Percentiles rank a stretch among this genome's conserved stretches.
Evolutionary conservation across 2,329 filamentous ascomycete genomes (phyloP).

Genomic region (Didymosphaeria variabile): DNA sequence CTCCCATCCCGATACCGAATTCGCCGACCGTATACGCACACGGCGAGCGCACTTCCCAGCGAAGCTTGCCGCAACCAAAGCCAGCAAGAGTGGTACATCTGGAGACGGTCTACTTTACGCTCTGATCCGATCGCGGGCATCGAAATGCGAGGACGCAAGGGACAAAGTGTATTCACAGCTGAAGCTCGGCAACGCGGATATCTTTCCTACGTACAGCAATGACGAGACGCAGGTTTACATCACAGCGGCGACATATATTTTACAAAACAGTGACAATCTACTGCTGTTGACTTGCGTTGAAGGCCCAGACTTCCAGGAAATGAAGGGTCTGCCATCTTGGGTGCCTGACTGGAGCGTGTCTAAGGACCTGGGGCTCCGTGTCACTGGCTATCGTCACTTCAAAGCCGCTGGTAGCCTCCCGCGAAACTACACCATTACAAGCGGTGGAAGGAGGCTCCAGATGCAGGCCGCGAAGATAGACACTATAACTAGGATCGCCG

Average conservation of each 20-base stretch:
- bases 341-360: slow-evolving; percentile 30
- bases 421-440: background rate
- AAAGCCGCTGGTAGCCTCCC: slow-evolving; percentile 13
- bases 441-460: slow-evolving; percentile 6
- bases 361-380: slow-evolving; percentile 19
- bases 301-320: slow-evolving; percentile 24
- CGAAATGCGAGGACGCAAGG: slow-evolving; percentile 22
- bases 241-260: slow-evolving; percentile 25
- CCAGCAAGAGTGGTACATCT: slow-evolving; percentile 11
- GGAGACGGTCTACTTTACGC: slow-evolving; percentile 25
- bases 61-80: slow-evolving; percentile 19
- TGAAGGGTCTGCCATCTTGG: slow-evolving; percentile 27
- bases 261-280: slow-evolving; percentile 23
- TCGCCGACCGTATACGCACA: background rate
- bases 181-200: slow-evolving; percentile 19
- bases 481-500: slow-evolving; percentile 14
- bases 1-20: background rate
- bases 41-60: slow-evolving; percentile 17
- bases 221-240: slow-evolving; percentile 22
- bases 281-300: slow-evolving; percentile 27
- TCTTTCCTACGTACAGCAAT: slow-evolving; percentile 22
- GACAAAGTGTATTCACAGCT: slow-evolving; percentile 33
- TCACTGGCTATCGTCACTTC: slow-evolving; percentile 26
- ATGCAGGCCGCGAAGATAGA: slow-evolving; percentile 18
- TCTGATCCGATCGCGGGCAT: slow-evolving; percentile 24